A percentile compares a stretch with the other conserved stretches of the same genome.
Evolutionary conservation across 257 asterid species (phyloP).

Genomic region (Salvia splendens): DNA sequence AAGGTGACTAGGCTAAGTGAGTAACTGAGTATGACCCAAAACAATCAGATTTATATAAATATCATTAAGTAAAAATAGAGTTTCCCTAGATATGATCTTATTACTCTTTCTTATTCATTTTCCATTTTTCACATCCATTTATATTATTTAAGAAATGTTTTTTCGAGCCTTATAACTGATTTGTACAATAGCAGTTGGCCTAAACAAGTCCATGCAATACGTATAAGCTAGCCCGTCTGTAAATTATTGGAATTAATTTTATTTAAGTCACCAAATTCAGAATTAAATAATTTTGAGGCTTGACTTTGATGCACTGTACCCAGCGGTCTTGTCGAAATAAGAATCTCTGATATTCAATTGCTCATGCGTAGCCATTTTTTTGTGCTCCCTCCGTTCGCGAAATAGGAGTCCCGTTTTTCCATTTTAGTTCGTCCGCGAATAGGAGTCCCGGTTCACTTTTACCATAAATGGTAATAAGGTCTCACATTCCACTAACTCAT

Average conservation of each 20-base stretch:
- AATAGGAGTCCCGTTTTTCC: too few relatives aligned
- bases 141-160: neutral
- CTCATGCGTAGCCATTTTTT: constrained; percentile 23
- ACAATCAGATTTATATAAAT: neutral
- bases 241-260: neutral
- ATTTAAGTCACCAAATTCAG: constrained; percentile 17
- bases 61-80: neutral
- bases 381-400: too few relatives aligned
- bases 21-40: neutral
- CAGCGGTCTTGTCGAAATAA: neutral
- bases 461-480: too few relatives aligned
- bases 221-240: constrained; percentile 21
- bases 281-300: constrained; percentile 7
- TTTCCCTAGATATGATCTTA: neutral
- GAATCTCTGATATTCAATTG: constrained; percentile 15
- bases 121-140: neutral
- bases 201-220: constrained; percentile 31
- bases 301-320: constrained; percentile 7
- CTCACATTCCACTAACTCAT: too few relatives aligned
- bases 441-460: too few relatives aligned
- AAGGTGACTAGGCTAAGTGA: neutral
- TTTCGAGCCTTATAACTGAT: neutral
- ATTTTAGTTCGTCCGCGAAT: too few relatives aligned
- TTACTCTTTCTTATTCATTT: neutral
- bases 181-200: constrained; percentile 37